phyloP scores from a whole-genome alignment of 768 basidiomycete species.

The Clitopilus hobsonii region DNA sequence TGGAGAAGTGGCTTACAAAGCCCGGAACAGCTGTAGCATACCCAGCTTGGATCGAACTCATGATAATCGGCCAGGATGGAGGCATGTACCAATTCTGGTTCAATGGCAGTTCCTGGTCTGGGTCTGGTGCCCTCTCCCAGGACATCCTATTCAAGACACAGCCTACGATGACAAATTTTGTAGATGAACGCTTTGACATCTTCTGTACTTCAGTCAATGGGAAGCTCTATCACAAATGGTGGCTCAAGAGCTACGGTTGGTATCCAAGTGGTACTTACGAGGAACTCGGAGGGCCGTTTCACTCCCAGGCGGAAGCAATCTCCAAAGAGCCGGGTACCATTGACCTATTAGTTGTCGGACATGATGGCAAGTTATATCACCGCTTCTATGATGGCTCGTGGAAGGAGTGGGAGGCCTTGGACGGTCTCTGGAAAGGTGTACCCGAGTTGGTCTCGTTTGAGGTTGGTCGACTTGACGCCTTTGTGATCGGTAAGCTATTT shows the following conservation, averaged over 20 bases:
- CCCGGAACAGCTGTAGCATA: constrained; percentile 1
- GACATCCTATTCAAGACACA: not conserved
- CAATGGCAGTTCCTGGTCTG: not conserved
- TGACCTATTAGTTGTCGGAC: not conserved
- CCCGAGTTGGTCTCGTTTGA: not conserved
- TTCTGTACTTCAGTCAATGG: not conserved
- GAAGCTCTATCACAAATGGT: not conserved
- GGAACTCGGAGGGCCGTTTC: not conserved
- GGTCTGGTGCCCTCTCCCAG: not conserved
- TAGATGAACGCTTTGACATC: not conserved
- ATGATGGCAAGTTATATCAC: not conserved
- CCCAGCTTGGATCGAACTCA: not conserved
- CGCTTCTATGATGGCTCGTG: not conserved
- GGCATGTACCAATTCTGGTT: constrained; percentile 1
- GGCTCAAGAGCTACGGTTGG: not conserved
- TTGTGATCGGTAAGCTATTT: not conserved
- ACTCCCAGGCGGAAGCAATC: not conserved
- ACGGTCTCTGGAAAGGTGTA: not conserved
- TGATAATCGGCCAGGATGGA: constrained; percentile 2
- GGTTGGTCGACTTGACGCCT: not conserved
- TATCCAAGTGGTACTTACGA: not conserved
- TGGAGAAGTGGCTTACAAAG: not conserved
- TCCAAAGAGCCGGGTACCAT: not conserved
- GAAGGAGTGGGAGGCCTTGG: not conserved
- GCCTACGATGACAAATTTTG: not conserved